A percentile compares a stretch with the other conserved stretches of the same genome.
phyloP scores from a whole-genome alignment of 2,329 filamentous ascomycete species.

The Clonostachys chloroleuca region DNA sequence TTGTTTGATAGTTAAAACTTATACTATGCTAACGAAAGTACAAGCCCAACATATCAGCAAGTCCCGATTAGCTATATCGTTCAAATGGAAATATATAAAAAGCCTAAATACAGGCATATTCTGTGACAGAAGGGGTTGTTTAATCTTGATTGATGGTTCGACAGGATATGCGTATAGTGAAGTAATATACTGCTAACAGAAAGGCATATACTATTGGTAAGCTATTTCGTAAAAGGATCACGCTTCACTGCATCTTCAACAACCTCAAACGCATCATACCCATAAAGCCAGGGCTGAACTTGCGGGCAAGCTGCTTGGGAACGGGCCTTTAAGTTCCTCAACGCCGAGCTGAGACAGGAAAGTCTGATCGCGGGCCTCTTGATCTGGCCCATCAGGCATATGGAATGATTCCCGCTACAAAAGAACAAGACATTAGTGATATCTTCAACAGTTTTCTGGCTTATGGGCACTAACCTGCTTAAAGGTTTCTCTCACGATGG shows the following conservation, averaged over 20 bases:
- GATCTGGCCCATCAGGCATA: conserved; percentile 48
- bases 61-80: too few relatives aligned
- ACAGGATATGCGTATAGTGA: too few relatives aligned
- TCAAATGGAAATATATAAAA: too few relatives aligned
- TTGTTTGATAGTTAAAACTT: too few relatives aligned
- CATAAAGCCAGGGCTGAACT: conserved; percentile 60
- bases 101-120: too few relatives aligned
- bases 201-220: too few relatives aligned
- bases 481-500: conserved; percentile 60
- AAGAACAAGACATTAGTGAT: conserved; percentile 2
- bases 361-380: conserved; percentile 50
- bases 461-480: conserved; percentile 20
- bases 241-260: conserved; percentile 23
- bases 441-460: not conserved
- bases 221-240: too few relatives aligned
- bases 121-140: too few relatives aligned
- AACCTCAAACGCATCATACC: conserved; percentile 57
- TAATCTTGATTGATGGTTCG: too few relatives aligned
- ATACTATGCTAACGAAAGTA: too few relatives aligned
- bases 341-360: conserved; percentile 51
- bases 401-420: conserved; percentile 45
- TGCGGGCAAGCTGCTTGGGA: conserved; percentile 60
- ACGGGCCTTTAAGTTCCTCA: conserved; percentile 41
- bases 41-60: too few relatives aligned
- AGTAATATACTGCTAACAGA: too few relatives aligned